Evolutionary conservation across 306 rosid species (phyloP).

Genomic region (Cucurbita moschata): DNA sequence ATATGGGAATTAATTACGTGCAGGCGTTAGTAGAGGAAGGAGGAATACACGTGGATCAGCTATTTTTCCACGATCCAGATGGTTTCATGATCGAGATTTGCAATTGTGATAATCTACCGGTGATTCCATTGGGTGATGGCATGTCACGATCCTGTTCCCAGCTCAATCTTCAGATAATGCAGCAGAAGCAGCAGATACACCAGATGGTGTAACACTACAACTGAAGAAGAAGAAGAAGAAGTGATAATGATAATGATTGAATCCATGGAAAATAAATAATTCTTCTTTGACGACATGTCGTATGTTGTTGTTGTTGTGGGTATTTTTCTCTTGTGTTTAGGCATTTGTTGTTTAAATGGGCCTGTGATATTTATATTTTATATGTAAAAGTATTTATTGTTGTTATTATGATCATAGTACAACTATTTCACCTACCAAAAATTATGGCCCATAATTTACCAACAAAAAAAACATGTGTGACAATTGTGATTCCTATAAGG

Average conservation of each 20-base stretch:
- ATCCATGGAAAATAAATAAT: background rate
- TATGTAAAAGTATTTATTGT: too few species aligned
- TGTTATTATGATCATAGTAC: too few species aligned
- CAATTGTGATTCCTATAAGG: too few species aligned
- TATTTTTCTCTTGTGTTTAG: too few species aligned
- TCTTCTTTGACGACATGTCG: background rate
- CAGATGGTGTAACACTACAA: constrained; percentile 7
- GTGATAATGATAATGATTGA: background rate
- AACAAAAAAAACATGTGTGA: too few species aligned
- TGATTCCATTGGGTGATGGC: constrained; percentile 43
- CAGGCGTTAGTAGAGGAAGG: constrained; percentile 69
- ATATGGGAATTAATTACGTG: constrained; percentile 45
- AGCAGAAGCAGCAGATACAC: constrained; percentile 21
- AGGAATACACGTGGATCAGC: constrained; percentile 60
- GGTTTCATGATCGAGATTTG: constrained; percentile 97
- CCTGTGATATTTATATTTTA: too few species aligned
- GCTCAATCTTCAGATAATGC: constrained; percentile 15
- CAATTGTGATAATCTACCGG: constrained; percentile 75
- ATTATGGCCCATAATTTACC: too few species aligned
- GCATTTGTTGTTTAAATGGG: too few species aligned
- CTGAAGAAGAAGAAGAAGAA: background rate
- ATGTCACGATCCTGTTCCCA: constrained; percentile 26
- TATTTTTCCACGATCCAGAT: constrained; percentile 92
- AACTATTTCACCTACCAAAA: too few species aligned
- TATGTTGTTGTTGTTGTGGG: too few species aligned